phyloP scores from a whole-genome alignment of 257 asterid species.

The Solanum lignicaule region DNA sequence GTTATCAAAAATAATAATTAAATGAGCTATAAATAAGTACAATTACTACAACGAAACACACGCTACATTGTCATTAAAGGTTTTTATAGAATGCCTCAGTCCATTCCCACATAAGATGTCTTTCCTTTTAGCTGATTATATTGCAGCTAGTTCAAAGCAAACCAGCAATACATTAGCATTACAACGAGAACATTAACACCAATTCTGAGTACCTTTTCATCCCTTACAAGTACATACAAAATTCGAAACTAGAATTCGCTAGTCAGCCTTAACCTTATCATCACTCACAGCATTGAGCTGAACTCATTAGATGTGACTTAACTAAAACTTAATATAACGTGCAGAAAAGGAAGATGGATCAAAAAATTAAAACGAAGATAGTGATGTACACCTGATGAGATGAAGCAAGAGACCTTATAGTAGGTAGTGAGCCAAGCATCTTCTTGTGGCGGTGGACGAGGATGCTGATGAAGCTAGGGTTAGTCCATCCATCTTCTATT shows the following conservation, averaged over 20 bases:
- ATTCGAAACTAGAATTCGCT: not conserved
- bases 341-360: not conserved
- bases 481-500: slow-evolving; percentile 38
- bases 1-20: not conserved
- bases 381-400: slow-evolving; percentile 37
- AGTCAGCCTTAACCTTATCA: not conserved
- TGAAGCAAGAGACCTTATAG: slow-evolving; percentile 29
- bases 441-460: slow-evolving; percentile 43
- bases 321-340: not conserved
- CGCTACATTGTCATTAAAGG: not conserved
- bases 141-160: not conserved
- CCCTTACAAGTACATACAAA: not conserved
- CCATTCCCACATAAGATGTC: not conserved
- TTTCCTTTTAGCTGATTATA: not conserved
- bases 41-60: not conserved
- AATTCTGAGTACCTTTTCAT: not conserved
- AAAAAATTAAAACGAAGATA: not conserved
- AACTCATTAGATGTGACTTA: not conserved
- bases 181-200: not conserved
- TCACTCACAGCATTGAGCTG: not conserved
- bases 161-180: not conserved
- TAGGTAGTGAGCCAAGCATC: slow-evolving; percentile 57
- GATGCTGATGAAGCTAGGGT: slow-evolving; percentile 61
- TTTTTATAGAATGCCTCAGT: not conserved
- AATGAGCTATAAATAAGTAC: not conserved